phyloP scores from a whole-genome alignment of 2,329 filamentous ascomycete species.

The Clarireedia hainanense region DNA sequence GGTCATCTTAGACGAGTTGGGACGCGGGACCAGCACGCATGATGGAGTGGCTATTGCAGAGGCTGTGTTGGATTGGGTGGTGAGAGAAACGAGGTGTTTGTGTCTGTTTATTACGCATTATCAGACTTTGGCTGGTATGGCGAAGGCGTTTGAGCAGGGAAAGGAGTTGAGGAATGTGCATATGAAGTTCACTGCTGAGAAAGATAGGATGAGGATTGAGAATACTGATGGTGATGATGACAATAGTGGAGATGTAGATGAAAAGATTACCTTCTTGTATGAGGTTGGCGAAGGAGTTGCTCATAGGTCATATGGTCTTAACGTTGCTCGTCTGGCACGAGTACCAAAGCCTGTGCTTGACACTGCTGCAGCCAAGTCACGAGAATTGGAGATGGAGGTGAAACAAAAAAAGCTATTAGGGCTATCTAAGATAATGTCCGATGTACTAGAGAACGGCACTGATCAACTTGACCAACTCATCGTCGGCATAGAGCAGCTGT shows the following conservation, averaged over 20 bases:
- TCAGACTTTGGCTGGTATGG: slow-evolving; percentile 69
- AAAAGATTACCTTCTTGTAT: slow-evolving; percentile 90
- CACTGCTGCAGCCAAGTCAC: slow-evolving; percentile 70
- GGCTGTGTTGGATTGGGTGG: slow-evolving; percentile 79
- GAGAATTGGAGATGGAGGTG: slow-evolving; percentile 69
- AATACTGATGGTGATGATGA: slow-evolving; percentile 37
- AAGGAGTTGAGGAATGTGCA: slow-evolving; percentile 76
- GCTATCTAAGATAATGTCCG: slow-evolving; percentile 22
- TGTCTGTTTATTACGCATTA: slow-evolving; percentile 98
- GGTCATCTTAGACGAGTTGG: slow-evolving; percentile 90
- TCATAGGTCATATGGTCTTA: slow-evolving; percentile 88
- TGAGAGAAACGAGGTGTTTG: slow-evolving; percentile 64
- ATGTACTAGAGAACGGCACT: slow-evolving; percentile 17
- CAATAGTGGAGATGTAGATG: slow-evolving; percentile 39
- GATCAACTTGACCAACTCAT: slow-evolving; percentile 25
- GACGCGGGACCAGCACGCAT: slow-evolving; percentile 87
- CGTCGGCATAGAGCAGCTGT: slow-evolving; percentile 49
- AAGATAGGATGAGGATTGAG: slow-evolving; percentile 13
- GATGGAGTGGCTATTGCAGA: slow-evolving; percentile 95
- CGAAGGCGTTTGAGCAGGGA: slow-evolving; percentile 54
- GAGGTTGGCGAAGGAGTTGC: slow-evolving; percentile 87
- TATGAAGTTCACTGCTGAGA: slow-evolving; percentile 67
- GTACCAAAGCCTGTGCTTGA: slow-evolving; percentile 72
- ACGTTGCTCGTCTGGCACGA: slow-evolving; percentile 80
- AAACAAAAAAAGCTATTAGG: slow-evolving; percentile 48